Evolutionary conservation across 2,329 filamentous ascomycete genomes (phyloP).

Genomic region (Ophiostoma angusticollis): DNA sequence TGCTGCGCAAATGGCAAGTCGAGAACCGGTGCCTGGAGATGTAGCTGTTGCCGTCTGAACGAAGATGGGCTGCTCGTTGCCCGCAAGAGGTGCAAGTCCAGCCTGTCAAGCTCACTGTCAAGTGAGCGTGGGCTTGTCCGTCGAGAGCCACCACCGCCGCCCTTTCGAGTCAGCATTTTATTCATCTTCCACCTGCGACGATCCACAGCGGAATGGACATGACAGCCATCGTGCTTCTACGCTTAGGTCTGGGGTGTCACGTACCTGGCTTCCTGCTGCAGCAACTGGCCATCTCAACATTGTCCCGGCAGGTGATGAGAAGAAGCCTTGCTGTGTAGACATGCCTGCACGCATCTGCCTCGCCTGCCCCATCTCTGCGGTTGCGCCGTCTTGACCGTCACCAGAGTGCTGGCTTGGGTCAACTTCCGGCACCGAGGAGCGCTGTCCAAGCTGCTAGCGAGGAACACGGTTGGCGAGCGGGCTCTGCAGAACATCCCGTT

Average conservation of each 20-base stretch:
- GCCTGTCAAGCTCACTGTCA: background rate
- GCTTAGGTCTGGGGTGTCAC: background rate
- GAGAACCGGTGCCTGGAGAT: too few relatives aligned
- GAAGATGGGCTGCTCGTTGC: background rate
- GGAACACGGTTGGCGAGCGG: constrained; percentile 3
- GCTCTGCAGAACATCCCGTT: constrained; percentile 1
- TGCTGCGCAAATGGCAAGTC: too few relatives aligned
- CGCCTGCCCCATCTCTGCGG: background rate
- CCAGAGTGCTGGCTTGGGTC: background rate
- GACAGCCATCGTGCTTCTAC: too few relatives aligned
- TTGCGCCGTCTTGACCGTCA: background rate
- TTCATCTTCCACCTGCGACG: too few relatives aligned
- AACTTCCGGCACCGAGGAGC: background rate
- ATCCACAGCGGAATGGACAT: too few relatives aligned
- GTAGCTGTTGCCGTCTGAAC: background rate
- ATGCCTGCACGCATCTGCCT: background rate
- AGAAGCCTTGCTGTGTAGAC: background rate
- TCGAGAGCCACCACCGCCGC: background rate
- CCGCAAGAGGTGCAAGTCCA: background rate
- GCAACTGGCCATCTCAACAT: background rate
- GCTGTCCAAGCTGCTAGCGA: constrained; percentile 6
- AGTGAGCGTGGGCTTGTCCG: background rate
- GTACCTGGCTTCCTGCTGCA: background rate
- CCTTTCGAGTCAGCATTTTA: background rate
- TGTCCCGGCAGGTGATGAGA: background rate